These are phyloP conservation scores for Tulasnella sp. DNA, from an alignment of 768 basidiomycete genomes.

Conservation along the genomic window DNA sequence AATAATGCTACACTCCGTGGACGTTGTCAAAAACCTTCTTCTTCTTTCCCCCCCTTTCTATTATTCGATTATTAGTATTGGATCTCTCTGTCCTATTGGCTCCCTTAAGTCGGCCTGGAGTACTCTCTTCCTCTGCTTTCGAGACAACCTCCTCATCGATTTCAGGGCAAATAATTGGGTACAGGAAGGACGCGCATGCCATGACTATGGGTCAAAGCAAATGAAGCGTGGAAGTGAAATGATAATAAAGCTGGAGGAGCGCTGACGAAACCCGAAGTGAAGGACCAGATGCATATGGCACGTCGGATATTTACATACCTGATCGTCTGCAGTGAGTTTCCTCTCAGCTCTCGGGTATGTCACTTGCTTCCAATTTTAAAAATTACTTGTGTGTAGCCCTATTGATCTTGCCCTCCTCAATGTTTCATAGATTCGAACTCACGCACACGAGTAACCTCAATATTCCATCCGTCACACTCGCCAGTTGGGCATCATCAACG, in stretches of 20 bases:
- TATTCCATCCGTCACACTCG: conserved; percentile 31
- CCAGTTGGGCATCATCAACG: conserved; percentile 39
- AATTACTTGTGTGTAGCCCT: not conserved
- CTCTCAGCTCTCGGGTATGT: not conserved
- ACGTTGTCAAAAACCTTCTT: not conserved
- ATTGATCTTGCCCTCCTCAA: conserved; percentile 32
- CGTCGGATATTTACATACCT: not conserved
- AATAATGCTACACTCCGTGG: not conserved
- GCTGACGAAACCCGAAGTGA: not conserved
- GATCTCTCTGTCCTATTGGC: conserved; percentile 31
- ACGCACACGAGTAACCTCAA: conserved; percentile 9
- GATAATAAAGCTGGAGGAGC: too few relatives aligned
- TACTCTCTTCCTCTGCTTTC: conserved; percentile 39
- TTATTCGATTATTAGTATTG: conserved; percentile 33
- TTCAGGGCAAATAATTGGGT: conserved; percentile 20
- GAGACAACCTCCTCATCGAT: conserved; percentile 29
- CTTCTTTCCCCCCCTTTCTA: not conserved
- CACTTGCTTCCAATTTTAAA: not conserved
- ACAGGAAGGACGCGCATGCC: not conserved
- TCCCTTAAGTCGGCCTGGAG: conserved; percentile 37
- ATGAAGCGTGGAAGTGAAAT: conserved; percentile 27
- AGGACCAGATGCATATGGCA: not conserved
- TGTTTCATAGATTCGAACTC: conserved; percentile 34
- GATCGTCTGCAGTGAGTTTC: not conserved
- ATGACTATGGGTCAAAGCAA: conserved; percentile 40